A percentile compares a stretch with the other conserved stretches of the same genome.
phyloP scores from a whole-genome alignment of 768 basidiomycete species.

The Rhodocollybia butyracea region DNA sequence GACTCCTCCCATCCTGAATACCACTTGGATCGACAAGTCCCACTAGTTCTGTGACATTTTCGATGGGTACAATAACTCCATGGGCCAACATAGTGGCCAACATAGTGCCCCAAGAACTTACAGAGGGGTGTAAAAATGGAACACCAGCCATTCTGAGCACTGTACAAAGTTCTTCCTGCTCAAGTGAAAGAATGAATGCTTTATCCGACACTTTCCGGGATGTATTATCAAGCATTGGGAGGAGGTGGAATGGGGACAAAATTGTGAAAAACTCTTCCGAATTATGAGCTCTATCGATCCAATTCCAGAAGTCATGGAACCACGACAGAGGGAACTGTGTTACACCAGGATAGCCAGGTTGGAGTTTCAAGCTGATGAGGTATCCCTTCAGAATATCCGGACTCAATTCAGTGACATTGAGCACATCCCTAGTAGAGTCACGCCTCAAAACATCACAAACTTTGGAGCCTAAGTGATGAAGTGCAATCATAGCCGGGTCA shows the following conservation, averaged over 20 bases:
- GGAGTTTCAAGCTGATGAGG: conserved; percentile 2
- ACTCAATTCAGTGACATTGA: conserved; percentile 9
- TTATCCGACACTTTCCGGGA: conserved; percentile 11
- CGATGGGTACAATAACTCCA: not conserved
- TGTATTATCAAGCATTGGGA: conserved; percentile 15
- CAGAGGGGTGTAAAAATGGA: conserved; percentile 16
- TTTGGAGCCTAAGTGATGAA: conserved; percentile 3
- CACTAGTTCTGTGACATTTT: conserved; percentile 7
- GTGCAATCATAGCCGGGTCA: conserved; percentile 11
- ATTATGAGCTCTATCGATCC: conserved; percentile 11
- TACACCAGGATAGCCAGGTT: conserved; percentile 13
- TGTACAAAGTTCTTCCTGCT: conserved; percentile 6
- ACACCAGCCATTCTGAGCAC: conserved; percentile 7
- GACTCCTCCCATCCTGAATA: not conserved
- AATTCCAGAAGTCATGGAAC: conserved; percentile 25
- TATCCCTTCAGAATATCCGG: conserved; percentile 13
- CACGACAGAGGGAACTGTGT: conserved; percentile 13
- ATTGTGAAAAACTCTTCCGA: conserved; percentile 4
- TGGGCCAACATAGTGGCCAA: not conserved
- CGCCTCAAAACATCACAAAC: not conserved
- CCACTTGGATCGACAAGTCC: conserved; percentile 5
- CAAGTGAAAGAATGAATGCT: conserved; percentile 10
- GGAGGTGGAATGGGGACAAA: conserved; percentile 10
- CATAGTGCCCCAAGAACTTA: conserved; percentile 1
- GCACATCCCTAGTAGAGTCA: not conserved